Evolutionary conservation across 2,329 filamentous ascomycete species (phyloP).

Genomic region (Arthrobotrys entomopaga): DNA sequence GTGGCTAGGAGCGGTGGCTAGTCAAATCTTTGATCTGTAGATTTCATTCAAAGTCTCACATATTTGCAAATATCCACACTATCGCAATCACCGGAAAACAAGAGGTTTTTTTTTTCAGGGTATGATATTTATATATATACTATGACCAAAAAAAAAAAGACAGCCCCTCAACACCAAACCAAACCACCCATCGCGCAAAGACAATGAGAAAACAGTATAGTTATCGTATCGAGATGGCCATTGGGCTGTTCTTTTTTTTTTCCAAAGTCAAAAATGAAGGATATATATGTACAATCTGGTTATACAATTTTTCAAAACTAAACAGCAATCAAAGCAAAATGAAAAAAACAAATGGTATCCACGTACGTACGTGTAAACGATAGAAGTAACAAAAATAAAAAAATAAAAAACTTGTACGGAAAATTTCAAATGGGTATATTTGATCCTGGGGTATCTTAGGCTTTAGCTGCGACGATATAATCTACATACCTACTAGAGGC

Average conservation of each 20-base stretch:
- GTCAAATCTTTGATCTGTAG: too few species aligned
- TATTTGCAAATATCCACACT: too few species aligned
- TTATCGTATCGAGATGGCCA: too few species aligned
- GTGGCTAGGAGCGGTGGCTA: too few species aligned
- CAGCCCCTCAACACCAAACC: too few species aligned
- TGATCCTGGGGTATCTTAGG: constrained; percentile 47
- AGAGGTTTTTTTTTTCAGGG: too few species aligned
- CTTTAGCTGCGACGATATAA: constrained; percentile 26
- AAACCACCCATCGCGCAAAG: too few species aligned
- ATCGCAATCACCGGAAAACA: too few species aligned
- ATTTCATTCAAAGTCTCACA: too few species aligned
- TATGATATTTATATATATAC: too few species aligned
- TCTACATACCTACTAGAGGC: constrained; percentile 40
- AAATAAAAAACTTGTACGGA: constrained; percentile 10
- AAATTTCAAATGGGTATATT: constrained; percentile 15
- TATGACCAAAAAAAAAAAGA: too few species aligned
- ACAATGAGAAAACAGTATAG: background rate
- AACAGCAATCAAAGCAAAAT: too few species aligned
- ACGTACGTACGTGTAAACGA: background rate
- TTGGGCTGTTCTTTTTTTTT: background rate
- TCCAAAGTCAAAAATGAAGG: background rate
- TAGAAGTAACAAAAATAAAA: background rate
- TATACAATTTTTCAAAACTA: constrained; percentile 6
- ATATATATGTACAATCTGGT: constrained; percentile 20
- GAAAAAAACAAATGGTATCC: constrained; percentile 5